Conservation (phyloP, 1,284 basidiomycete species). For the Meira miltonrushii region DNA sequence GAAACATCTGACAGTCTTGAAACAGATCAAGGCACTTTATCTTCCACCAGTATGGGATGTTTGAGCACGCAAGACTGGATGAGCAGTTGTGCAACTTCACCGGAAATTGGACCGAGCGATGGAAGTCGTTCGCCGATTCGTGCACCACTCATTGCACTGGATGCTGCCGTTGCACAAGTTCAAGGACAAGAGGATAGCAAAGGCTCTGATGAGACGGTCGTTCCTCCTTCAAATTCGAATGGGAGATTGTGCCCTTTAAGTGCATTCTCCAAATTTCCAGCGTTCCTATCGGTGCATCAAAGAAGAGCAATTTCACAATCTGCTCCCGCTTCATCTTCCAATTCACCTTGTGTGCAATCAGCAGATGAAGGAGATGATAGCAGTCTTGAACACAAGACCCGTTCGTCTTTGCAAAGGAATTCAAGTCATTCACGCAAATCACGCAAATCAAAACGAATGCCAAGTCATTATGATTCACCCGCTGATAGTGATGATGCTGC, state of each 20-base stretch:
- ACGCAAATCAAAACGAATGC: neutral
- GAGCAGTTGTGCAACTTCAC: constrained; percentile 12
- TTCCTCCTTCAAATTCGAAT: neutral
- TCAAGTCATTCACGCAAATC: too few relatives aligned
- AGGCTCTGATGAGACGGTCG: neutral
- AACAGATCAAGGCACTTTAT: constrained; percentile 3
- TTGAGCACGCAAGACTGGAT: constrained; percentile 2
- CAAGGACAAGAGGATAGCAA: too few relatives aligned
- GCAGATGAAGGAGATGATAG: too few relatives aligned
- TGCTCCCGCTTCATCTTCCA: too few relatives aligned
- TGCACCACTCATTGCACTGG: neutral
- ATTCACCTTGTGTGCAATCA: too few relatives aligned
- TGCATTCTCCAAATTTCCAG: neutral
- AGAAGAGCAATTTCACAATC: too few relatives aligned
- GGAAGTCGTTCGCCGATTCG: neutral
- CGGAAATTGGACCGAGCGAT: constrained; percentile 8
- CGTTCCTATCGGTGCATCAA: neutral
- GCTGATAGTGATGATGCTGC: neutral
- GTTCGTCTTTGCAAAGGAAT: too few relatives aligned
- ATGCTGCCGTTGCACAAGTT: too few relatives aligned
- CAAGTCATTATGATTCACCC: neutral
- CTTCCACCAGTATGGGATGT: constrained; percentile 7
- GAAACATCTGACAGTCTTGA: neutral
- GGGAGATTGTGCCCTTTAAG: neutral
- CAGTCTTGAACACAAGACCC: too few relatives aligned